These are phyloP conservation scores for Nicotiana obtusifolia DNA, from an alignment of 257 asterid genomes.

Conservation along the genomic window DNA sequence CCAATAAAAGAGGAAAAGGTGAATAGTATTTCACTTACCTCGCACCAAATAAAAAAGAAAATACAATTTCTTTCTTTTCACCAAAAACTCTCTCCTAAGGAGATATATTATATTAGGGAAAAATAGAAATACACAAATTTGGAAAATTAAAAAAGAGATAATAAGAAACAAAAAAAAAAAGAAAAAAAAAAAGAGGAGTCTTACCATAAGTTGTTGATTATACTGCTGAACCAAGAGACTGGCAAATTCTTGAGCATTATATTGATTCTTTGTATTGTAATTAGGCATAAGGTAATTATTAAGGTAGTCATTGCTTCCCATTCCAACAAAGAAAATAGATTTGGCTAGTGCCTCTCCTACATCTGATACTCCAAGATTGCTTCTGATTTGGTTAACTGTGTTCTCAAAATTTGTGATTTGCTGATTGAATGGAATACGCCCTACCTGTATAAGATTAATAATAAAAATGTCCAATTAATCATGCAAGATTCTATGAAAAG, in stretches of 20 bases:
- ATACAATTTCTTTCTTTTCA: too few relatives aligned
- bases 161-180: background rate
- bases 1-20: too few relatives aligned
- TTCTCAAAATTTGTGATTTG: conserved; percentile 77
- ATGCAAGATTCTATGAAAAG: background rate
- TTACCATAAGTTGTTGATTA: conserved; percentile 64
- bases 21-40: too few relatives aligned
- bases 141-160: background rate
- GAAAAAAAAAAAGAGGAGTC: background rate
- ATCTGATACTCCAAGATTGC: conserved; percentile 43
- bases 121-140: background rate
- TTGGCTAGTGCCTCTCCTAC: conserved; percentile 40
- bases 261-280: conserved; percentile 54
- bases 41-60: too few relatives aligned
- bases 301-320: conserved; percentile 98
- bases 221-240: conserved; percentile 62
- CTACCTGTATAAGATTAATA: conserved; percentile 35
- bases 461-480: background rate
- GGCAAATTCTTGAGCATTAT: conserved; percentile 63
- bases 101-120: background rate
- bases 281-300: conserved; percentile 92
- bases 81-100: too few relatives aligned
- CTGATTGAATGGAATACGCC: conserved; percentile 86
- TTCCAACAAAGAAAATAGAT: conserved; percentile 82
- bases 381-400: conserved; percentile 57